Evolutionary conservation across 352 stramenopile species (phyloP).

Genomic region (Globisporangium recalcitrans): DNA sequence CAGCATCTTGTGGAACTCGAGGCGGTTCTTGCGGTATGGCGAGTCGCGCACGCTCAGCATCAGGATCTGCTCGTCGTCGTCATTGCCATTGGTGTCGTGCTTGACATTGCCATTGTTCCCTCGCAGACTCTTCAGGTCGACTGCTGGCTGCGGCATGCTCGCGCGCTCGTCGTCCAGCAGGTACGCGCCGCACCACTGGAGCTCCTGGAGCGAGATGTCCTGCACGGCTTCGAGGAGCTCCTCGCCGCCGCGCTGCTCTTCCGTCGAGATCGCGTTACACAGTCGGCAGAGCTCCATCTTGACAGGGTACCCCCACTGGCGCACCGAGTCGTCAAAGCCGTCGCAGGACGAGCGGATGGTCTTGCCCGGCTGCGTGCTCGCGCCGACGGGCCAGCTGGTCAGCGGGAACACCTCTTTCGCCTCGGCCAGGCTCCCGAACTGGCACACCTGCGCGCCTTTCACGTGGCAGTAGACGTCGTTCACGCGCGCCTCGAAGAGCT

Average conservation of each 20-base stretch:
- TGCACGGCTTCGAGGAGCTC: constrained; percentile 27
- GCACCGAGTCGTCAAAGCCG: constrained; percentile 34
- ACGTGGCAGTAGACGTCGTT: constrained; percentile 49
- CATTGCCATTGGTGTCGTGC: not conserved
- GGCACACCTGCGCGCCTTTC: constrained; percentile 37
- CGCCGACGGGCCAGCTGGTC: constrained; percentile 33
- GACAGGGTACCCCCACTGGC: constrained; percentile 39
- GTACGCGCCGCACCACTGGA: constrained; percentile 50
- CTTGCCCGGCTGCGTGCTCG: constrained; percentile 26
- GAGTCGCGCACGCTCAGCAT: constrained; percentile 22
- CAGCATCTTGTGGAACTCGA: constrained; percentile 40
- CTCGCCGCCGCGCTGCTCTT: constrained; percentile 25
- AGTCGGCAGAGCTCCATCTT: constrained; percentile 49
- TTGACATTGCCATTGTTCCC: not conserved
- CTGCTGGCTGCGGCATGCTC: constrained; percentile 3
- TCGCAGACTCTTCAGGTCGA: not conserved
- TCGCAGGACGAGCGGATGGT: constrained; percentile 30
- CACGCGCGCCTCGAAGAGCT: constrained; percentile 28
- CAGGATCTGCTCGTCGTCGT: not conserved
- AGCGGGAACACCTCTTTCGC: constrained; percentile 37
- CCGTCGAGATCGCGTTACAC: constrained; percentile 27
- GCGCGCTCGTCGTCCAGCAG: constrained; percentile 18
- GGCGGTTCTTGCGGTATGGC: constrained; percentile 52
- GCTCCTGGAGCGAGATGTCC: constrained; percentile 34
- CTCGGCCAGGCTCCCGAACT: constrained; percentile 31